Evolutionary conservation across 192 early-diverging fungal species (phyloP).

Genomic region (Backusella luteola): DNA sequence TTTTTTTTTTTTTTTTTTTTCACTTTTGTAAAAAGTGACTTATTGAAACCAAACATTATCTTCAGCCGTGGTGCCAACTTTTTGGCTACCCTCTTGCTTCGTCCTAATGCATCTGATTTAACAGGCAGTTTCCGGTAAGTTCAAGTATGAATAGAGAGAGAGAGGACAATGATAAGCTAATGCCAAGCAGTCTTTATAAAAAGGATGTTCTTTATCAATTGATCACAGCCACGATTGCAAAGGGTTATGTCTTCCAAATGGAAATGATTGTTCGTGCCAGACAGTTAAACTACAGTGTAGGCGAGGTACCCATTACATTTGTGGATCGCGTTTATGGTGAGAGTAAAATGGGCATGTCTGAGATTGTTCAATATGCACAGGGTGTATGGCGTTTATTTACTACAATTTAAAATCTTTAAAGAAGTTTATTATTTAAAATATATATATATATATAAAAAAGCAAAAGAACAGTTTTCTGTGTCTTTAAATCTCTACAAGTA

Average conservation of each 20-base stretch:
- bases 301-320: conserved; percentile 96
- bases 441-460: neutral
- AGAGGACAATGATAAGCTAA: neutral
- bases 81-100: conserved; percentile 83
- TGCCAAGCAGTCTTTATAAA: conserved; percentile 75
- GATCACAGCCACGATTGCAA: conserved; percentile 87
- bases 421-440: neutral
- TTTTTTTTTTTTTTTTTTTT: conserved; percentile 21
- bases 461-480: neutral
- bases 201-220: conserved; percentile 83
- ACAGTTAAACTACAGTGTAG: conserved; percentile 84
- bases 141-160: neutral
- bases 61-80: conserved; percentile 93
- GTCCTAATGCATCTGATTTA: conserved; percentile 89
- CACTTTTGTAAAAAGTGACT: neutral
- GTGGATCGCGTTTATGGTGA: conserved; percentile 98
- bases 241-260: conserved; percentile 99
- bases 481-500: conserved; percentile 40
- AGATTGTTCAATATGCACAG: conserved; percentile 92
- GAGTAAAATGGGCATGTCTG: conserved; percentile 91
- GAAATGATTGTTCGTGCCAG: conserved; percentile 99
- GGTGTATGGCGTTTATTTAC: conserved; percentile 84
- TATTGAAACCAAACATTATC: no score
- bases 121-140: conserved; percentile 88
- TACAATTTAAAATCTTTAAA: conserved; percentile 45